Conservation (phyloP, 2,329 filamentous ascomycete species). For the Phialocephala sp. region DNA sequence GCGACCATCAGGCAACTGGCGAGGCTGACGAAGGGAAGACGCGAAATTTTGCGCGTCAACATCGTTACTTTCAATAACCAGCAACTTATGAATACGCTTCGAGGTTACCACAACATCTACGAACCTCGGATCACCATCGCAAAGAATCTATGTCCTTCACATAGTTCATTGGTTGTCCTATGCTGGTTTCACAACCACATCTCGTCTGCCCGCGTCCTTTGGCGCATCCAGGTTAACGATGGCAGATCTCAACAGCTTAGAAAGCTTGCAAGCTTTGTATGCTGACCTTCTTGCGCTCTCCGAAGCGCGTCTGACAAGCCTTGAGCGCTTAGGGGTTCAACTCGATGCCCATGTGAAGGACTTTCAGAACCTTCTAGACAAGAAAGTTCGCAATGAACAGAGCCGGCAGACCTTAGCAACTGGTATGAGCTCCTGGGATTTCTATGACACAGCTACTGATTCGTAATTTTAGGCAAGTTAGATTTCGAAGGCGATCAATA, state of each 20-base stretch:
- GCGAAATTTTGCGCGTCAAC: slow-evolving; percentile 3
- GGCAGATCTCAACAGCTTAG: slow-evolving; percentile 75
- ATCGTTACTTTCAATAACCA: slow-evolving; percentile 9
- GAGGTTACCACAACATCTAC: not conserved
- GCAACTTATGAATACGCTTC: slow-evolving; percentile 7
- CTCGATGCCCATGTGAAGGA: slow-evolving; percentile 71
- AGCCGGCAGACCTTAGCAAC: slow-evolving; percentile 75
- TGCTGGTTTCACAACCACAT: slow-evolving; percentile 23
- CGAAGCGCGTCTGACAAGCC: slow-evolving; percentile 71
- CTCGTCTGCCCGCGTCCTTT: slow-evolving; percentile 25
- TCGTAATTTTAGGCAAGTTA: slow-evolving; percentile 68
- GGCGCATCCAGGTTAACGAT: slow-evolving; percentile 52
- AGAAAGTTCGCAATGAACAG: slow-evolving; percentile 73
- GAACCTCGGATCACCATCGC: not conserved
- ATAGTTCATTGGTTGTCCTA: slow-evolving; percentile 22
- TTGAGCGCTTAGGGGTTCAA: slow-evolving; percentile 70
- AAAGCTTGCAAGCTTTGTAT: slow-evolving; percentile 82
- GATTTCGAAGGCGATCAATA: slow-evolving; percentile 76
- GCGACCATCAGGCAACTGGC: not conserved
- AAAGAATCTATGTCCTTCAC: slow-evolving; percentile 14
- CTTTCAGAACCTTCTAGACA: slow-evolving; percentile 76
- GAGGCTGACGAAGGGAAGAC: slow-evolving; percentile 1
- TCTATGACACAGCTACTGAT: slow-evolving; percentile 28
- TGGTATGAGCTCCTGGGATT: slow-evolving; percentile 54
- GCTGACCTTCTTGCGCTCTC: slow-evolving; percentile 80